These are phyloP conservation scores for Helicostylum pulchrum DNA, from an alignment of 192 early-diverging fungal genomes.

Conservation along the genomic window DNA sequence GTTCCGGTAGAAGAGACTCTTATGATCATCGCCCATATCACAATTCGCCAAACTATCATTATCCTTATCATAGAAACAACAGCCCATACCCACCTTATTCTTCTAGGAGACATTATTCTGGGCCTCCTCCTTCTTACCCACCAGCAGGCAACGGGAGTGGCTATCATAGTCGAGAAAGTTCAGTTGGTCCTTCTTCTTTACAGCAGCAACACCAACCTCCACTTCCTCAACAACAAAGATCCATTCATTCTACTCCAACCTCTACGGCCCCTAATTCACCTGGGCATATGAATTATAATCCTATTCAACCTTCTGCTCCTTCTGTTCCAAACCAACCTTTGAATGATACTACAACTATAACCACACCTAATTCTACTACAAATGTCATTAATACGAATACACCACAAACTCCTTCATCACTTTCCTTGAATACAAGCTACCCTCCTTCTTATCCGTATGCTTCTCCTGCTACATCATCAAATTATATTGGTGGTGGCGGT, in stretches of 20 bases:
- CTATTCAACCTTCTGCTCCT: not conserved
- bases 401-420: not conserved
- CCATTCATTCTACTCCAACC: not conserved
- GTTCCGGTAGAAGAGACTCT: slow-evolving; percentile 16
- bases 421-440: not conserved
- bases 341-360: not conserved
- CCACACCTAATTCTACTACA: not conserved
- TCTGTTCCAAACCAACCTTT: not conserved
- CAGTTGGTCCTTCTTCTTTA: not conserved
- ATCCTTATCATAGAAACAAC: not conserved
- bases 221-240: not conserved
- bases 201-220: not conserved
- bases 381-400: not conserved
- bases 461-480: slow-evolving; percentile 1
- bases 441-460: not conserved
- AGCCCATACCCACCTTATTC: slow-evolving; percentile 11
- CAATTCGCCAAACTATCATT: not conserved
- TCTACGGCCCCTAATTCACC: slow-evolving; percentile 15
- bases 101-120: slow-evolving; percentile 18
- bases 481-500: not conserved
- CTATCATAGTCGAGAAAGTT: not conserved
- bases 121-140: not conserved
- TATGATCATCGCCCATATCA: slow-evolving; percentile 22
- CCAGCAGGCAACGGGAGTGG: not conserved
- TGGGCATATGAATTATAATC: not conserved